phyloP scores from a whole-genome alignment of 1,139 yeast genomes.

The Torulaspora globosa region DNA sequence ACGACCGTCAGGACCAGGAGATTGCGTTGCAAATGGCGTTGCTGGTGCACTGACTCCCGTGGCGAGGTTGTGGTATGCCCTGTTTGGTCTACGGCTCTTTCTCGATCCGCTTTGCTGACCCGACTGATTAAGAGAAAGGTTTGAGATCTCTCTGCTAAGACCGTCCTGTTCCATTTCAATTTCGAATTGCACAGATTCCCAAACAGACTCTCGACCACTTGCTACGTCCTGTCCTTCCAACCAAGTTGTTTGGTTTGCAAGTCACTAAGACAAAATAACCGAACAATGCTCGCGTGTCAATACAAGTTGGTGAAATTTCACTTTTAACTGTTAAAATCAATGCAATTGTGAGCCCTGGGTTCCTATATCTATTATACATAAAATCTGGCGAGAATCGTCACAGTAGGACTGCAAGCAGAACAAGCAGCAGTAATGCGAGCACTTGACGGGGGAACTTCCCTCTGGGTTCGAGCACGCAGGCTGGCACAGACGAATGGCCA shows the following conservation, averaged over 20 bases:
- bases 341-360: background rate
- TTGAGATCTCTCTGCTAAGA: slow-evolving; percentile 14
- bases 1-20: slow-evolving; percentile 10
- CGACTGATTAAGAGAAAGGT: slow-evolving; percentile 14
- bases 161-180: slow-evolving; percentile 10
- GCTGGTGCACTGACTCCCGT: slow-evolving; percentile 16
- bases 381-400: background rate
- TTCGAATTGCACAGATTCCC: background rate
- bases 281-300: background rate
- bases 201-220: background rate
- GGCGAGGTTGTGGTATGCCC: slow-evolving; percentile 14
- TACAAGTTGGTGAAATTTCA: background rate
- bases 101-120: slow-evolving; percentile 9
- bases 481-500: background rate
- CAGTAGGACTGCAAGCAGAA: background rate
- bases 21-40: slow-evolving; percentile 11
- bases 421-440: background rate
- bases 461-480: background rate
- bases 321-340: background rate
- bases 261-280: background rate
- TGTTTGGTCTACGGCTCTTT: slow-evolving; percentile 16
- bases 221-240: background rate
- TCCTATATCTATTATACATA: background rate
- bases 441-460: background rate
- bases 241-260: background rate